phyloP scores from a whole-genome alignment of 805 yeast species.

The Starmerella cellae region DNA sequence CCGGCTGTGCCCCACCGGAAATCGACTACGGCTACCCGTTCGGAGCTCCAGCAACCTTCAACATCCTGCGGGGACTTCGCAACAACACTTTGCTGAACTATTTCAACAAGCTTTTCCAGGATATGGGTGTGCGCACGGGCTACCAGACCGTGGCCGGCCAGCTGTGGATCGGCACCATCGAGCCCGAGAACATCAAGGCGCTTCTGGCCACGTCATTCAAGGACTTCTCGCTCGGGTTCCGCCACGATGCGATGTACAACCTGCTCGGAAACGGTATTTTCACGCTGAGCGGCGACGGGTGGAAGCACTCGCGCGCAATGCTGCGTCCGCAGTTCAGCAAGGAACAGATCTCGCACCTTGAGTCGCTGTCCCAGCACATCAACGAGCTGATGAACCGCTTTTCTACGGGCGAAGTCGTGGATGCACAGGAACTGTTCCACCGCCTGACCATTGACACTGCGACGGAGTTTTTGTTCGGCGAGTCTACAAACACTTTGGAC shows the following conservation, averaged over 20 bases:
- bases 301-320: constrained; percentile 26
- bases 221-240: constrained; percentile 23
- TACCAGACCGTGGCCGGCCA: constrained; percentile 12
- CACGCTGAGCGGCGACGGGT: constrained; percentile 24
- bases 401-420: constrained; percentile 6
- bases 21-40: constrained; percentile 10
- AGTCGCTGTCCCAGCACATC: constrained; percentile 22
- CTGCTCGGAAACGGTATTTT: constrained; percentile 25
- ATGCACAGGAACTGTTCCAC: constrained; percentile 18
- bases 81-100: constrained; percentile 9
- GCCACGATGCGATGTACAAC: constrained; percentile 18
- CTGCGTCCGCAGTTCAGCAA: constrained; percentile 25
- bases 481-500: constrained; percentile 21
- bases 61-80: constrained; percentile 1
- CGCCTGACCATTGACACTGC: constrained; percentile 24
- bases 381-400: constrained; percentile 16
- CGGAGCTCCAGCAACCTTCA: constrained; percentile 8
- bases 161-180: constrained; percentile 19
- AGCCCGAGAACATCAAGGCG: constrained; percentile 24
- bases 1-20: constrained; percentile 9
- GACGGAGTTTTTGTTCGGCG: constrained; percentile 24
- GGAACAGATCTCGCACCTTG: constrained; percentile 21
- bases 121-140: constrained; percentile 5
- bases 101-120: constrained; percentile 5
- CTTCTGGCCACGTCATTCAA: constrained; percentile 23